Evolutionary conservation across 2,329 filamentous ascomycete species (phyloP).

Genomic region (Botrytis tulipae): DNA sequence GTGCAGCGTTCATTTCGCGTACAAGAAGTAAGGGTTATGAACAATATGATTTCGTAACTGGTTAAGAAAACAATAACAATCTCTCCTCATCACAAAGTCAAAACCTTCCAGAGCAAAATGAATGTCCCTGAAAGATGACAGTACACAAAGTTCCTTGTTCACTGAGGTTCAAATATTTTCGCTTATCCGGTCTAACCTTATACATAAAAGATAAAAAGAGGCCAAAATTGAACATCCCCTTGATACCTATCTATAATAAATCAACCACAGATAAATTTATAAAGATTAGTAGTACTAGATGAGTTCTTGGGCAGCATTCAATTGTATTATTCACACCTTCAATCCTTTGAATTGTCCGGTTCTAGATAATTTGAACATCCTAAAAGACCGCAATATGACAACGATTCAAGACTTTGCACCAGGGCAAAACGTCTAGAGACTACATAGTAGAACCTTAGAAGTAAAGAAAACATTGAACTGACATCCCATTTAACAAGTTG

Average conservation of each 20-base stretch:
- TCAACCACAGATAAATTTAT: neutral
- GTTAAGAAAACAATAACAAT: too few species aligned
- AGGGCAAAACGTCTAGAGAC: neutral
- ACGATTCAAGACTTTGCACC: neutral
- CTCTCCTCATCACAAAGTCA: neutral
- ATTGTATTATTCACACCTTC: neutral
- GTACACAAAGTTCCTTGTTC: neutral
- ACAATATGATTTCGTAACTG: too few species aligned
- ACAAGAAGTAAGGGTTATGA: neutral
- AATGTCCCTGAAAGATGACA: neutral
- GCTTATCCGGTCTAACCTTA: neutral
- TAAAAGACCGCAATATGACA: neutral
- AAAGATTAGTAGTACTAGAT: neutral
- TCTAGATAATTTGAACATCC: neutral
- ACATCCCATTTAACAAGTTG: neutral
- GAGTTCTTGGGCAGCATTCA: neutral
- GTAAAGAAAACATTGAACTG: neutral
- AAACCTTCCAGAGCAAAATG: neutral
- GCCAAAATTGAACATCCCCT: neutral
- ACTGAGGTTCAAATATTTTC: neutral
- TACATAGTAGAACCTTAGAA: neutral
- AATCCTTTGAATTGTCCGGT: neutral
- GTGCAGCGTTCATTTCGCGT: too few species aligned
- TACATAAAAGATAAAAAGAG: neutral
- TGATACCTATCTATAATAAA: neutral